Percentiles rank a stretch among this genome's conserved stretches.
These are phyloP conservation scores for Glycine soja DNA, from an alignment of 306 rosid species.

Conservation along the genomic window DNA sequence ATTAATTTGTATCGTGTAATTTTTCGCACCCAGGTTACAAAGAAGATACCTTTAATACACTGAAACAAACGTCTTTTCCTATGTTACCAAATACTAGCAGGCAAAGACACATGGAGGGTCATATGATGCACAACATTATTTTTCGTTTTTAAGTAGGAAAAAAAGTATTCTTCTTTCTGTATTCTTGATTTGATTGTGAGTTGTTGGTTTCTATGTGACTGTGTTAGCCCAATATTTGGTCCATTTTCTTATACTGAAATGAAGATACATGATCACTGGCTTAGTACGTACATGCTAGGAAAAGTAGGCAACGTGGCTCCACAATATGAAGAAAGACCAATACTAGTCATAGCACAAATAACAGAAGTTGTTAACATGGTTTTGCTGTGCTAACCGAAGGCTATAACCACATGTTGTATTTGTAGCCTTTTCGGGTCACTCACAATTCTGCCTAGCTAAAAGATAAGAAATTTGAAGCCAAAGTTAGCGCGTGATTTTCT, in stretches of 20 bases:
- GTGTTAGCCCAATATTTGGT: slow-evolving; percentile 13
- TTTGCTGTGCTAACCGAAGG: neutral
- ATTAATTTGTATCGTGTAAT: too few relatives aligned
- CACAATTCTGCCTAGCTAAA: slow-evolving; percentile 16
- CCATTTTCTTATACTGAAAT: slow-evolving; percentile 34
- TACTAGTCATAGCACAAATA: slow-evolving; percentile 9
- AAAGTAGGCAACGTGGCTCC: slow-evolving; percentile 42
- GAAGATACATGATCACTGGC: slow-evolving; percentile 26
- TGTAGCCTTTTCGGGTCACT: slow-evolving; percentile 11
- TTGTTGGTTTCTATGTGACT: slow-evolving; percentile 44
- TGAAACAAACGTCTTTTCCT: slow-evolving; percentile 6
- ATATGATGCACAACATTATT: neutral
- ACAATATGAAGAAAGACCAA: slow-evolving; percentile 40
- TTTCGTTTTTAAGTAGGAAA: neutral
- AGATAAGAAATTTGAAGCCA: neutral
- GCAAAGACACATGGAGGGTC: slow-evolving; percentile 50
- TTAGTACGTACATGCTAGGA: slow-evolving; percentile 32
- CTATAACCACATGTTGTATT: slow-evolving; percentile 4
- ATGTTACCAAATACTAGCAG: slow-evolving; percentile 16
- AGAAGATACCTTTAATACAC: neutral
- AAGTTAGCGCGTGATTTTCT: slow-evolving; percentile 25
- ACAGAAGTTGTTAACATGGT: neutral
- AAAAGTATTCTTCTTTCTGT: neutral
- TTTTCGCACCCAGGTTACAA: neutral
- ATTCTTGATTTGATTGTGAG: slow-evolving; percentile 44